Conservation (phyloP, 2,329 filamentous ascomycete genomes). For the Dactylella cylindrospora region DNA sequence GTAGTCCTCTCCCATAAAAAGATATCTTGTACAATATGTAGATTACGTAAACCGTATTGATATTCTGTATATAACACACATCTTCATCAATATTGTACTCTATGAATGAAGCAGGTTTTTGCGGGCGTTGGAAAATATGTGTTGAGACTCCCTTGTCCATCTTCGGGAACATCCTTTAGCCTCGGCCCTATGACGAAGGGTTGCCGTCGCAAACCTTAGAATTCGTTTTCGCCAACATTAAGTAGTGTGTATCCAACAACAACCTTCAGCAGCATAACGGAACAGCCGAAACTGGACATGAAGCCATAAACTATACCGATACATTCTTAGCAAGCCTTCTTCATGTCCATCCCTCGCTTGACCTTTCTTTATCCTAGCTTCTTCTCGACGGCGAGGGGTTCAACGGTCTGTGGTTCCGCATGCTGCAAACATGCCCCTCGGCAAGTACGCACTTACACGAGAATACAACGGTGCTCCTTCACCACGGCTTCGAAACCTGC, state of each 20-base stretch:
- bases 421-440: slow-evolving; percentile 35
- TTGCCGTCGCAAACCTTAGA: slow-evolving; percentile 21
- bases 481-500: slow-evolving; percentile 23
- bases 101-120: neutral
- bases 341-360: slow-evolving; percentile 37
- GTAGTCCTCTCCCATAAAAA: neutral
- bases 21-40: slow-evolving; percentile 14
- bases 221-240: neutral
- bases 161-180: no score
- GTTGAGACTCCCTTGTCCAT: no score
- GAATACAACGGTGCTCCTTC: slow-evolving; percentile 32
- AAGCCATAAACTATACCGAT: neutral
- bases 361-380: slow-evolving; percentile 42
- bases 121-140: neutral
- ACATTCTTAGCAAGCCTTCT: neutral
- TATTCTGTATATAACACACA: slow-evolving; percentile 16
- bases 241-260: neutral
- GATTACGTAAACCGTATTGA: neutral
- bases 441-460: slow-evolving; percentile 25
- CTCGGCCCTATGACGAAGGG: slow-evolving; percentile 41
- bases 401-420: slow-evolving; percentile 20
- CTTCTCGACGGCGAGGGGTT: slow-evolving; percentile 30
- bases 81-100: slow-evolving; percentile 2
- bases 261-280: neutral
- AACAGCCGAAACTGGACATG: neutral